Conservation (phyloP, 805 yeast genomes). For the Zygosaccharomyces siamensis region DNA sequence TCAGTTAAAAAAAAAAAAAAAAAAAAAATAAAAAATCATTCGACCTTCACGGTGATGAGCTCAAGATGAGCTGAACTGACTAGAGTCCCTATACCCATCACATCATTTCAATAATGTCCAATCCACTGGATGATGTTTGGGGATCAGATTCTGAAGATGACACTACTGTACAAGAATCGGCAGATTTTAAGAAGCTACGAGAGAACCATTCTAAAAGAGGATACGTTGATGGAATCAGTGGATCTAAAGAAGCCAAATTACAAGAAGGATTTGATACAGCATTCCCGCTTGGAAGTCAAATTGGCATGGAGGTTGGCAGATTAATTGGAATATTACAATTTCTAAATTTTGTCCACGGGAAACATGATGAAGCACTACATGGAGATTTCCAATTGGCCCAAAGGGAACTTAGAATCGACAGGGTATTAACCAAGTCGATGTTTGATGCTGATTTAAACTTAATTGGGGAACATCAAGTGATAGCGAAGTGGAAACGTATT, state of each 20-base stretch:
- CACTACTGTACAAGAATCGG: slow-evolving; percentile 8
- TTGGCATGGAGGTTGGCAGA: slow-evolving; percentile 64
- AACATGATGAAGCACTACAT: slow-evolving; percentile 15
- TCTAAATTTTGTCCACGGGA: slow-evolving; percentile 20
- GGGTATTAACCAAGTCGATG: slow-evolving; percentile 48
- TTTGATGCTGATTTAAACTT: slow-evolving; percentile 50
- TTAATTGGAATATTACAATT: slow-evolving; percentile 52
- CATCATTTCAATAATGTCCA: slow-evolving; percentile 3
- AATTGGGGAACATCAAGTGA: slow-evolving; percentile 35
- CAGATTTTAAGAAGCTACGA: slow-evolving; percentile 40
- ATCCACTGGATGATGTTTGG: slow-evolving; percentile 25
- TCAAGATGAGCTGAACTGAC: too few species aligned
- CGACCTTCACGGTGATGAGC: background rate
- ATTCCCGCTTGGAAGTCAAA: slow-evolving; percentile 64
- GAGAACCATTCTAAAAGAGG: slow-evolving; percentile 75
- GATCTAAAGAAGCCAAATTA: slow-evolving; percentile 60
- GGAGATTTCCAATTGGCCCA: slow-evolving; percentile 38
- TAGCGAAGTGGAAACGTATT: slow-evolving; percentile 43
- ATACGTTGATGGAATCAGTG: slow-evolving; percentile 71
- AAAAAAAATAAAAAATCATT: background rate
- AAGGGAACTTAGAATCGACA: slow-evolving; percentile 53
- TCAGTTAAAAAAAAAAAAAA: background rate
- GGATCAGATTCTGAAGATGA: slow-evolving; percentile 21
- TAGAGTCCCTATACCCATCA: background rate
- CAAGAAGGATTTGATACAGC: slow-evolving; percentile 82